Base-by-base conservation (phyloP, 2,329 filamentous ascomycete species). In the Apiospora sp. region DNA sequence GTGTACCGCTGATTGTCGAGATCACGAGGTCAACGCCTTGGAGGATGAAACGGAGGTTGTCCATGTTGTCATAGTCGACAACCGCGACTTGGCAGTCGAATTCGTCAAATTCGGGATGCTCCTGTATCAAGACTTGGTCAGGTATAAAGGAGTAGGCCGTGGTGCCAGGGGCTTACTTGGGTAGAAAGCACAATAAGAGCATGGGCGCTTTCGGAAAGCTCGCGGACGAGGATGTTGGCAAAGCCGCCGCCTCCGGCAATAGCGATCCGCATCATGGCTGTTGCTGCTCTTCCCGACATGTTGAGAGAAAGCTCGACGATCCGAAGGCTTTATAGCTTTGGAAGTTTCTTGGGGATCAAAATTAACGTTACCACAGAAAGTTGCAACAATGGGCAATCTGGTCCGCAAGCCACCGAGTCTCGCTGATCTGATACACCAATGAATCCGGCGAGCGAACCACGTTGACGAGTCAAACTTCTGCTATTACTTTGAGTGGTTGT, bases 21-120 rank as follows among this genome's bases (percentile, higher is more conserved):
- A 95, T 92, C 76, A 94, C 89, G 14, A 93, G 87, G 80, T 95
- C 92, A 58, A 94, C 88, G 13, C 93, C 93, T 72, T 88, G 87
- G n/a, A 95, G 87, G 12, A 89, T 87, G 79, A 91, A 94, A 19
- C 85, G 85, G 37, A 95, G 86, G 58, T 87, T 87, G 1, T 87
- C 84, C 44, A 86, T 81, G 74, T 90, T 84, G 74, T 86, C 82
- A 80, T 94, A 95, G 83, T 94, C 86, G n/a, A 94, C 91, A 54
- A 89, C 84, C 72, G 90, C 85, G 67, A 94, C 89, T 80, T 94
- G 92, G 76, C 92, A 92, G 67, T 87, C 89, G 73, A 87, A 85
- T 16, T 83, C 81, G 67, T 85, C 84, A 71, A 91, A 86, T 73
- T 88, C 86, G 49, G 88, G 84, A 76, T 90, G 88, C 67, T 82